Percentiles rank a stretch among this genome's conserved stretches.
These are phyloP conservation scores for Xerocomus spinulosus DNA, from an alignment of 768 basidiomycete genomes.

Conservation along the genomic window DNA sequence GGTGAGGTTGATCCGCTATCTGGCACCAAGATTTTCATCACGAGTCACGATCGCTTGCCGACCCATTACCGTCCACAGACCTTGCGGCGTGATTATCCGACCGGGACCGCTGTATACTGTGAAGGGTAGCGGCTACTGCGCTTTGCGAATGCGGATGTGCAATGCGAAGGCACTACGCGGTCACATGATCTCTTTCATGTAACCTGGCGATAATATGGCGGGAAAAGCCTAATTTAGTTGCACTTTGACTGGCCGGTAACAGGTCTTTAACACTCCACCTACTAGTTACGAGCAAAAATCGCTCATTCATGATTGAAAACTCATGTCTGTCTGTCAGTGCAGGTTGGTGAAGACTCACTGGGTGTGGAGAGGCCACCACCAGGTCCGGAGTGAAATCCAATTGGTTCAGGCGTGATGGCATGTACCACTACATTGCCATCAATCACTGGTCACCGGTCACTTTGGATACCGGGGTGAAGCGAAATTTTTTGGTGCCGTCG, in stretches of 20 bases:
- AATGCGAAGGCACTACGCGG: neutral
- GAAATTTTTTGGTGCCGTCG: neutral
- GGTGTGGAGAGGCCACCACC: neutral
- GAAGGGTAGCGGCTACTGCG: neutral
- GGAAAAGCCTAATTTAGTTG: neutral
- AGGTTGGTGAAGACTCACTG: neutral
- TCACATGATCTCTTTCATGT: neutral
- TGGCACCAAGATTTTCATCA: neutral
- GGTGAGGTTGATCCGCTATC: slow-evolving; percentile 9
- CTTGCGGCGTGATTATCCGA: neutral
- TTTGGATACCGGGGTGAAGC: neutral
- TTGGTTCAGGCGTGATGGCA: neutral
- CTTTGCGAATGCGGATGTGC: too few species aligned
- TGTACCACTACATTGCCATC: slow-evolving; percentile 2
- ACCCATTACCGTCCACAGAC: neutral
- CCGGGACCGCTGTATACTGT: neutral
- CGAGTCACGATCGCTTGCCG: neutral
- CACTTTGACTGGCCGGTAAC: neutral
- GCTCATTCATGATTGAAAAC: neutral
- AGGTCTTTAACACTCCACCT: too few species aligned
- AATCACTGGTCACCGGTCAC: neutral
- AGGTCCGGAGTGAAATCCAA: neutral
- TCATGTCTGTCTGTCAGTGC: neutral
- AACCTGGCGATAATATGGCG: neutral
- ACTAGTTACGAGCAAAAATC: neutral